Conservation (phyloP, 495 filamentous ascomycete genomes). For the Aspergillus steynii region DNA sequence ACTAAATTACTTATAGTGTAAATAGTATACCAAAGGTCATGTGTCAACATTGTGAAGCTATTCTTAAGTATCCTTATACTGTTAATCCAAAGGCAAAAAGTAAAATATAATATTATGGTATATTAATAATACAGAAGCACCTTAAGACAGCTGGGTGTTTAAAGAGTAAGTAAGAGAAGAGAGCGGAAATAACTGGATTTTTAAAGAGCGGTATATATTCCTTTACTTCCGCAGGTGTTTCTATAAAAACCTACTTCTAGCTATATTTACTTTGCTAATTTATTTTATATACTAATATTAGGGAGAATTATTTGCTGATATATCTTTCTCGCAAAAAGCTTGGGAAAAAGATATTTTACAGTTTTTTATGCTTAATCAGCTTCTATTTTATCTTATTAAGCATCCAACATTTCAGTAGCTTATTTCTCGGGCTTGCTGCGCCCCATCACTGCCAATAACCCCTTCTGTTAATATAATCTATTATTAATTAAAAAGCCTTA, state of each 20-base stretch:
- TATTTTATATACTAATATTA: slow-evolving; percentile 6
- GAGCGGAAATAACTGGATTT: slow-evolving; percentile 11
- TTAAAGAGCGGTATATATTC: slow-evolving; percentile 7
- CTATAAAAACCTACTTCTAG: background rate
- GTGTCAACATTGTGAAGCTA: slow-evolving; percentile 6
- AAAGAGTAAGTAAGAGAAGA: slow-evolving; percentile 38
- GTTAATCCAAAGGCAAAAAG: background rate
- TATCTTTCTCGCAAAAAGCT: background rate
- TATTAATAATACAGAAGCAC: slow-evolving; percentile 16
- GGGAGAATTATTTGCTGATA: background rate
- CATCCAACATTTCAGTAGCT: background rate
- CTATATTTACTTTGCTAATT: background rate
- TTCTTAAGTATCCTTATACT: slow-evolving; percentile 13
- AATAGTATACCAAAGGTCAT: slow-evolving; percentile 13
- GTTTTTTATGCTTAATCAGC: slow-evolving; percentile 3
- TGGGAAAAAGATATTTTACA: slow-evolving; percentile 2
- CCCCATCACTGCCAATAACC: too few relatives aligned
- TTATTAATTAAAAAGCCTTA: too few relatives aligned
- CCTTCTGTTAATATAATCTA: too few relatives aligned
- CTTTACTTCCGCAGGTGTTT: too few relatives aligned
- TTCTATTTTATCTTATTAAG: slow-evolving; percentile 3
- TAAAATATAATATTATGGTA: slow-evolving; percentile 6
- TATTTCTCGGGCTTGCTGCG: too few relatives aligned
- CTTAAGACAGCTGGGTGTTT: slow-evolving; percentile 5
- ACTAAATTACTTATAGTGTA: slow-evolving; percentile 10